Percentiles rank a stretch among this genome's conserved stretches.
phyloP scores from a whole-genome alignment of 257 asterid genomes.

The Petrea volubilis region DNA sequence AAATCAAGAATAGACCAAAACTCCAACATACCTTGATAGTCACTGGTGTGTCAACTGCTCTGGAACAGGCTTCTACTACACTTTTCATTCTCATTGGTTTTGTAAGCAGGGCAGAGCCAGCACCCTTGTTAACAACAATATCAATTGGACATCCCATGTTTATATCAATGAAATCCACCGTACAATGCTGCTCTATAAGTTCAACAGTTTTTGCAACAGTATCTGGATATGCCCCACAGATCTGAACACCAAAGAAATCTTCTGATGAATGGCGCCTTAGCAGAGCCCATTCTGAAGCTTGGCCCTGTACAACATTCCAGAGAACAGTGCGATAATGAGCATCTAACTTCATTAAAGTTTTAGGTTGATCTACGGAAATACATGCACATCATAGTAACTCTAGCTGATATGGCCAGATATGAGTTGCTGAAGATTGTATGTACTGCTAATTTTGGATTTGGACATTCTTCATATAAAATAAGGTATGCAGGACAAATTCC shows the following conservation, averaged over 20 bases:
- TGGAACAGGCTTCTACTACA: constrained; percentile 76
- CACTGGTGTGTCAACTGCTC: constrained; percentile 67
- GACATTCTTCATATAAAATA: not conserved
- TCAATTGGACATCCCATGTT: constrained; percentile 99
- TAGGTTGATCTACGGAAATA: not conserved
- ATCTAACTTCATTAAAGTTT: not conserved
- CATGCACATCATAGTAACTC: not conserved
- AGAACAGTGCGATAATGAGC: constrained; percentile 13
- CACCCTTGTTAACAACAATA: constrained; percentile 88
- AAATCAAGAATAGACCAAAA: constrained; percentile 8
- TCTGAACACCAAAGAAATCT: constrained; percentile 91
- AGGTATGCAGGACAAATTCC: not conserved
- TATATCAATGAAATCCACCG: constrained; percentile 90
- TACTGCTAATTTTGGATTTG: not conserved
- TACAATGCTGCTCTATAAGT: constrained; percentile 86
- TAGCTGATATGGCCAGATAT: not conserved
- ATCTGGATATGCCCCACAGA: constrained; percentile 96
- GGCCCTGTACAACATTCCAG: constrained; percentile 59
- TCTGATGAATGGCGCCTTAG: constrained; percentile 95
- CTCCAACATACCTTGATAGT: constrained; percentile 69
- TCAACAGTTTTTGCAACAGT: constrained; percentile 91
- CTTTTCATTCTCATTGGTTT: constrained; percentile 89
- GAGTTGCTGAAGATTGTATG: not conserved
- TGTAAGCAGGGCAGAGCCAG: constrained; percentile 88
- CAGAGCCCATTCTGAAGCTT: constrained; percentile 99